phyloP scores from a whole-genome alignment of 306 rosid genomes.

The Vigna radiata region DNA sequence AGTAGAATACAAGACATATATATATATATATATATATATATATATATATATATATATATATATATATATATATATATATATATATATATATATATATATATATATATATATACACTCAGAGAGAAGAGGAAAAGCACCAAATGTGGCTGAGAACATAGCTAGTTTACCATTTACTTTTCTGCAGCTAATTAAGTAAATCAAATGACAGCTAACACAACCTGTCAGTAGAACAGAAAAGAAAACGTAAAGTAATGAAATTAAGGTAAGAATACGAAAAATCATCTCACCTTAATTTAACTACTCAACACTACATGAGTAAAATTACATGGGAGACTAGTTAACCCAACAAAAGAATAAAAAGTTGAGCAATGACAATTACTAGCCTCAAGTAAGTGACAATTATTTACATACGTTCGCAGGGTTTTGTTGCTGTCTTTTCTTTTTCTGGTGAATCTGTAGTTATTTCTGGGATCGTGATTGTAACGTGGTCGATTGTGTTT shows the following conservation, averaged over 20 bases:
- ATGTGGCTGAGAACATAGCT: slow-evolving; percentile 39
- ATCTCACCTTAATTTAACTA: slow-evolving; percentile 30
- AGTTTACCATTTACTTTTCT: slow-evolving; percentile 34
- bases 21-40: too few species aligned
- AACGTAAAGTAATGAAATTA: slow-evolving; percentile 27
- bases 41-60: too few species aligned
- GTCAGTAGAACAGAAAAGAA: slow-evolving; percentile 19
- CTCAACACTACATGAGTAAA: slow-evolving; percentile 21
- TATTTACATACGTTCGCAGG: slow-evolving; percentile 44
- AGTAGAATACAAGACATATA: not conserved
- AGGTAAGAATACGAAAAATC: slow-evolving; percentile 44
- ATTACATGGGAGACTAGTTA: slow-evolving; percentile 11
- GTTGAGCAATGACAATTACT: slow-evolving; percentile 29
- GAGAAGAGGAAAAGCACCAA: slow-evolving; percentile 33
- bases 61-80: too few species aligned
- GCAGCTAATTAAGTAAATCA: slow-evolving; percentile 1
- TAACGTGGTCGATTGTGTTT: slow-evolving; percentile 43
- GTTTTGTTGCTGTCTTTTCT: slow-evolving; percentile 35
- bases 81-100: too few species aligned
- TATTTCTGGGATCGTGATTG: slow-evolving; percentile 54
- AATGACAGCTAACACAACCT: slow-evolving; percentile 33
- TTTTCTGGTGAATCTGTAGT: slow-evolving; percentile 41
- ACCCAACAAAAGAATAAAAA: slow-evolving; percentile 42
- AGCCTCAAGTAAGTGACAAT: slow-evolving; percentile 38
- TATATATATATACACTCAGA: too few species aligned